phyloP scores from a whole-genome alignment of 345 rosid species.

The Melaleuca alternifolia region DNA sequence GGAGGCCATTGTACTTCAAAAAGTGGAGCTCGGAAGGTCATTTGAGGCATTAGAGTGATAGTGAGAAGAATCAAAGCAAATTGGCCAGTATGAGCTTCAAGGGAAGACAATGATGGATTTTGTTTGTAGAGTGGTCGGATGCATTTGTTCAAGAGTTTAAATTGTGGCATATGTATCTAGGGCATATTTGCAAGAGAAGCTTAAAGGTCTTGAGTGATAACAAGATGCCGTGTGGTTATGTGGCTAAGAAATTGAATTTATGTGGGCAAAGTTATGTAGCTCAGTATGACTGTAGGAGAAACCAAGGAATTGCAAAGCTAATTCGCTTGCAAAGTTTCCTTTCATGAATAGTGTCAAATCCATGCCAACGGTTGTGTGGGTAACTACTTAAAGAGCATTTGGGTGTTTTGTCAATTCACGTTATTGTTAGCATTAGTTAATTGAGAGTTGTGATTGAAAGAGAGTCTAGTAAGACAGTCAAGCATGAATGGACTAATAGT shows the following conservation, averaged over 20 bases:
- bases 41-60: background rate
- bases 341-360: background rate
- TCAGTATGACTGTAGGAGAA: background rate
- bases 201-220: background rate
- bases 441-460: background rate
- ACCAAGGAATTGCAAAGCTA: background rate
- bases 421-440: background rate
- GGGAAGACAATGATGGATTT: background rate
- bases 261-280: background rate
- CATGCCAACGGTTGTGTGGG: background rate
- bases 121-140: accelerated
- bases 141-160: background rate
- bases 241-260: background rate
- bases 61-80: background rate
- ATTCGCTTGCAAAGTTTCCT: background rate
- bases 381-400: background rate
- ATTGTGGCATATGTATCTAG: background rate
- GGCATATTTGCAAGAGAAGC: background rate
- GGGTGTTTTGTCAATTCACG: background rate
- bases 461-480: background rate
- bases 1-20: background rate
- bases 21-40: background rate
- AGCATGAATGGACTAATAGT: background rate
- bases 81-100: background rate
- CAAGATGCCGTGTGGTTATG: background rate